Conservation (phyloP, 306 rosid species). For the Ziziphus jujuba region DNA sequence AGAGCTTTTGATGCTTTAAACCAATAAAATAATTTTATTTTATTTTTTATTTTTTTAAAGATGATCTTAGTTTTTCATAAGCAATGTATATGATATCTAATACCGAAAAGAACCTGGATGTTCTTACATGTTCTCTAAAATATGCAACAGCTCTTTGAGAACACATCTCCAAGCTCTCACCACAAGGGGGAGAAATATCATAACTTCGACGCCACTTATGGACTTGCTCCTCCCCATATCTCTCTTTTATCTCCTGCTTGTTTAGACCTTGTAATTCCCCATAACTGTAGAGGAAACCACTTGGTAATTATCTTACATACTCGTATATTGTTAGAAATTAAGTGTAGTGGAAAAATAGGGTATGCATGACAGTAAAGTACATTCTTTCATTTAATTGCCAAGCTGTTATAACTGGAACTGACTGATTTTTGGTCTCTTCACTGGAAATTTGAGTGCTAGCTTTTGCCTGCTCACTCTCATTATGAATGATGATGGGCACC, state of each 20-base stretch:
- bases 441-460: constrained; percentile 67
- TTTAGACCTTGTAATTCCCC: constrained; percentile 85
- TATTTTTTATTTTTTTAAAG: no score
- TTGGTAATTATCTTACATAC: not conserved
- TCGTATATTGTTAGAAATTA: not conserved
- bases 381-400: constrained; percentile 90
- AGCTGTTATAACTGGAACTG: constrained; percentile 69
- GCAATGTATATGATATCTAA: not conserved
- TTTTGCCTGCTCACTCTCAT: constrained; percentile 63
- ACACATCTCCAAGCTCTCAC: constrained; percentile 95
- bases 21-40: not conserved
- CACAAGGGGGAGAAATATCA: constrained; percentile 74
- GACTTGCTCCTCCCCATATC: constrained; percentile 72
- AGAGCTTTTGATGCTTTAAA: not conserved
- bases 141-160: constrained; percentile 80
- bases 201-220: constrained; percentile 89
- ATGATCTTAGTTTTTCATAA: not conserved
- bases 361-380: constrained; percentile 30
- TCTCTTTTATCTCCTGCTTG: constrained; percentile 79
- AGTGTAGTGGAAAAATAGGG: constrained; percentile 5
- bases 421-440: constrained; percentile 69
- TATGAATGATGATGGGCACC: constrained; percentile 65
- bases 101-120: not conserved
- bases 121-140: constrained; percentile 62
- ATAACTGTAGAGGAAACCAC: constrained; percentile 48